Percentiles rank a stretch among this genome's conserved stretches.
Evolutionary conservation across 1,284 basidiomycete genomes (phyloP).

Genomic region (Pyrrhoderma lamaoense): DNA sequence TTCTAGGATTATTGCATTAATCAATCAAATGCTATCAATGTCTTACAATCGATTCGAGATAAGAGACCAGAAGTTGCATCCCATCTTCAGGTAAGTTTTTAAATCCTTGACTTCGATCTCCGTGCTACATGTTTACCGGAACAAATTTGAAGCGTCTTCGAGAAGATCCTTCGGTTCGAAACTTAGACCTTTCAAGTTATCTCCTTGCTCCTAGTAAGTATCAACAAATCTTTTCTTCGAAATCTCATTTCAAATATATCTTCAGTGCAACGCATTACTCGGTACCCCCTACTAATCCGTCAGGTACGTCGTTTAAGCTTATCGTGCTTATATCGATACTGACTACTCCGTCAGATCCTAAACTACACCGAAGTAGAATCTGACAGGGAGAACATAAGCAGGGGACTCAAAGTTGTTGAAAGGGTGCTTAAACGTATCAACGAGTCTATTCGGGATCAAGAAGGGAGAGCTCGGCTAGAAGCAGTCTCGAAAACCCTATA

Average conservation of each 20-base stretch:
- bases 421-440: conserved; percentile 76
- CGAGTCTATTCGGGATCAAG: conserved; percentile 82
- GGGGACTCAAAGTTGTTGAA: conserved; percentile 62
- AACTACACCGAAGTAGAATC: conserved; percentile 65
- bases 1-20: conserved; percentile 85
- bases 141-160: conserved; percentile 45
- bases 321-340: no score
- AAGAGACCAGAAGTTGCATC: conserved; percentile 57
- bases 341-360: conserved; percentile 49
- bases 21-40: conserved; percentile 73
- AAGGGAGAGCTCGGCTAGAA: conserved; percentile 66
- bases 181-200: conserved; percentile 86
- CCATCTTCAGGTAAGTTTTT: conserved; percentile 55
- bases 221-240: background rate
- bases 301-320: conserved; percentile 41
- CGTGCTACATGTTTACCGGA: conserved; percentile 7
- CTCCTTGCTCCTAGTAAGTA: conserved; percentile 80
- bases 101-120: no score
- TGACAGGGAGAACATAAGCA: conserved; percentile 49
- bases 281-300: conserved; percentile 83
- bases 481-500: conserved; percentile 73
- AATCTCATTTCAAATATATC: background rate
- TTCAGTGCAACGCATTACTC: conserved; percentile 89
- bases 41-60: conserved; percentile 69
- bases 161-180: conserved; percentile 68